Base-by-base conservation (phyloP, 2,329 filamentous ascomycete species). In the Samsoniella hepiali region DNA sequence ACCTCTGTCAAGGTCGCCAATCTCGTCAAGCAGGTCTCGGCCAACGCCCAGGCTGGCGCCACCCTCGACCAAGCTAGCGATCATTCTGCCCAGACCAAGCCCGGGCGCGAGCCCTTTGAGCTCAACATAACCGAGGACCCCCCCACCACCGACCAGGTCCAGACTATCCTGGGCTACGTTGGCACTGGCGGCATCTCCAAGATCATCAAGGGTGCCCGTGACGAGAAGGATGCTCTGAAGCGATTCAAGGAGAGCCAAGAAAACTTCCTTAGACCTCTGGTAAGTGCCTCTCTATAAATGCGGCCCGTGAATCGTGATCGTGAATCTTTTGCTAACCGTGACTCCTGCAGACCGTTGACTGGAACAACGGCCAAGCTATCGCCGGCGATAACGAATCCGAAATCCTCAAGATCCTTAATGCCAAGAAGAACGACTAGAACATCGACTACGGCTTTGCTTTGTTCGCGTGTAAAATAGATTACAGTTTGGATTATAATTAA, bases 341-440 rank as follows among this genome's bases (percentile, higher is more conserved):
- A 7, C 58, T 51, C 44, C 29, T 42, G 34, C 67, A 82, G 84
- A 78, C 89, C 64, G 94, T 98, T 59, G 94, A 98, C 75, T 98
- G 95, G 95, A 91, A 90, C 74, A 93, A 94, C 75, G 95, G 93
- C 67, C 90, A 87, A 75, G 94, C 88, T 54, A 81, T 90, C 78
- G 80, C 86, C 32, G 91, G 91, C 27, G 91, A 91, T 58, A 88
- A 90, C 67, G 89, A 97, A 79, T 96, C 92, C 17, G 90, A 94
- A 79, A 97, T 98, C 65, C 77, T 97, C 72, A 92, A 90, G 77
- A 82, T 97, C 76, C 77, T 97, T 59, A 84, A 87, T 64, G 80
- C 84, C 63, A 74, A 86, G 62, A 79, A 78, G 65, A 74, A 73
- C 68, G 38, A 63, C 45, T 63, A 58, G 40, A 13, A 38, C 22